Evolutionary conservation across 2,329 filamentous ascomycete species (phyloP).

Genomic region (Grosmannia huntii): DNA sequence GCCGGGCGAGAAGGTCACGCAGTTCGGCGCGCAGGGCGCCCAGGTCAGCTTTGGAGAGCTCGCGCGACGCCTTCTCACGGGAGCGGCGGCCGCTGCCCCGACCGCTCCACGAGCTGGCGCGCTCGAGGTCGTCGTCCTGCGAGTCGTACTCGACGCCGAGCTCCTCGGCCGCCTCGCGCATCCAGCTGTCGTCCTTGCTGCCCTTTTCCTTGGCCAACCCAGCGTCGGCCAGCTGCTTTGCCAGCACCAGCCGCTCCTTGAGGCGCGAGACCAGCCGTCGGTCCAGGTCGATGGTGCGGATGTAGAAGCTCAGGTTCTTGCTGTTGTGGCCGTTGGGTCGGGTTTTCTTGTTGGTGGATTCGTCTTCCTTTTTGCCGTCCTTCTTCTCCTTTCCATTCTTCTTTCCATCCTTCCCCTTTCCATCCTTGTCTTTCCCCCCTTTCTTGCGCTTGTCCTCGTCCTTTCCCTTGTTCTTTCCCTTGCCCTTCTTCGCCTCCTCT

Average conservation of each 20-base stretch:
- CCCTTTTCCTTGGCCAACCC: conserved; percentile 78
- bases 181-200: conserved; percentile 70
- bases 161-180: conserved; percentile 76
- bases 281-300: conserved; percentile 74
- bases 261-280: conserved; percentile 63
- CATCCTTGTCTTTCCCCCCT: not conserved
- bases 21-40: conserved; percentile 58
- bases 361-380: conserved; percentile 18
- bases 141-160: conserved; percentile 88
- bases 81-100: conserved; percentile 61
- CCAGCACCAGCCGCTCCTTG: conserved; percentile 62
- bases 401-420: not conserved
- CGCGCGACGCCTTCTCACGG: conserved; percentile 59
- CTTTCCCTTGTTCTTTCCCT: not conserved
- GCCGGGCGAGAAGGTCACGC: conserved; percentile 53
- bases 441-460: not conserved
- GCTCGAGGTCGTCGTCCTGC: conserved; percentile 79
- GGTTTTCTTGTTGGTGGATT: not conserved
- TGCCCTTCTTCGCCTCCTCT: conserved; percentile 22
- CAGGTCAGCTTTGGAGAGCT: conserved; percentile 61
- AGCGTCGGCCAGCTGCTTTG: conserved; percentile 80
- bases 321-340: not conserved
- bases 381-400: not conserved
- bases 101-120: conserved; percentile 53
- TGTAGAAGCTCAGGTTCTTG: conserved; percentile 38